Conservation (phyloP, 75 land plant genomes). For the Cupressus sempervirens region DNA sequence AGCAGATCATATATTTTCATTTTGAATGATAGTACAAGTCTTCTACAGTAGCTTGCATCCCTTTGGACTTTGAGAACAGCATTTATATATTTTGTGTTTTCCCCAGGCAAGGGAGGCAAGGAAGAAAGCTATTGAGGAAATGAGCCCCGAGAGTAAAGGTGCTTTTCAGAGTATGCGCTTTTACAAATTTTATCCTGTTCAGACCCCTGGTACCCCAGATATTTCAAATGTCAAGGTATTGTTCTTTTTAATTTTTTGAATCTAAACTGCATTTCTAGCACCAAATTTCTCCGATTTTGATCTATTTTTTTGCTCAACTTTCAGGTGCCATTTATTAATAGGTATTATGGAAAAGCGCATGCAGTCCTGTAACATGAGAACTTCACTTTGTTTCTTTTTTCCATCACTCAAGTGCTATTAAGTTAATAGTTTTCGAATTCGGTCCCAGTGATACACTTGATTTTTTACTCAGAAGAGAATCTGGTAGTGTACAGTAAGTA, state of each 20-base stretch:
- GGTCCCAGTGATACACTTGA: background rate
- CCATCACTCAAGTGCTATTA: background rate
- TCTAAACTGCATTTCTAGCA: background rate
- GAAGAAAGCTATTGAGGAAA: constrained; percentile 79
- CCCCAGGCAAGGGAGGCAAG: constrained; percentile 77
- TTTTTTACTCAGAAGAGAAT: background rate
- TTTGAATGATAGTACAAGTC: background rate
- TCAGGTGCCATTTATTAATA: constrained; percentile 83
- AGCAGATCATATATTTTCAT: background rate
- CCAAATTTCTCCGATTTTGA: background rate
- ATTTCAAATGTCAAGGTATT: constrained; percentile 72
- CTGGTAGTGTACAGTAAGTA: background rate
- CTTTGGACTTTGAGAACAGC: background rate
- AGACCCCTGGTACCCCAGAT: constrained; percentile 71
- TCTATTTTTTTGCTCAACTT: background rate
- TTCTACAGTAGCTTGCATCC: background rate
- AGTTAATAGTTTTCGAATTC: background rate
- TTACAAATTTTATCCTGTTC: constrained; percentile 91
- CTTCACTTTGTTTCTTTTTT: background rate
- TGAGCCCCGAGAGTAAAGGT: constrained; percentile 67
- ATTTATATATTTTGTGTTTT: constrained; percentile 4
- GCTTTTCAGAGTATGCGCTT: constrained; percentile 77
- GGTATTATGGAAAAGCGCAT: constrained; percentile 93
- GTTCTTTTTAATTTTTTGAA: background rate
- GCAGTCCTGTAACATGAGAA: constrained; percentile 28